Conservation (phyloP, 176 grass and related monocot species). For the Bromus sterilis region DNA sequence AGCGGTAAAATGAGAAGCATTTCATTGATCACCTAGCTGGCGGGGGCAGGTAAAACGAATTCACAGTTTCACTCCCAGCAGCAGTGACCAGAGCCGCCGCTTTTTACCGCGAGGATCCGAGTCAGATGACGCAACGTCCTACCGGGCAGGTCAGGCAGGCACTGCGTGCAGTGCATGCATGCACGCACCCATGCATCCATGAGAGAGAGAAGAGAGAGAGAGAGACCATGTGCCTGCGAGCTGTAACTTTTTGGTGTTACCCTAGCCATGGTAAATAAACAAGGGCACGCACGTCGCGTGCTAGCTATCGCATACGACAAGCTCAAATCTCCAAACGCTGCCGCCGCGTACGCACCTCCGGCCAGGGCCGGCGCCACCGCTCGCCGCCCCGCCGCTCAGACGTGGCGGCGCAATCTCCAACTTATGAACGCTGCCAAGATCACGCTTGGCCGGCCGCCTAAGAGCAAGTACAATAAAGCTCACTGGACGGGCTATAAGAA, state of each 20-base stretch:
- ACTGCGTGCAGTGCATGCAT: background rate
- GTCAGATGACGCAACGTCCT: conserved; percentile 21
- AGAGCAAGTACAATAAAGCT: too few species aligned
- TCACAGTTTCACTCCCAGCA: too few species aligned
- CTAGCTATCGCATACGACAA: background rate
- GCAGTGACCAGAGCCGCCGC: too few species aligned
- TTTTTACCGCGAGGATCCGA: background rate
- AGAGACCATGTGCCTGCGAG: background rate
- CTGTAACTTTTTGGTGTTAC: conserved; percentile 25
- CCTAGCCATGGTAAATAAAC: background rate
- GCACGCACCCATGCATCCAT: background rate
- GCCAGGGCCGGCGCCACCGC: background rate
- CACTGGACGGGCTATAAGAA: too few species aligned
- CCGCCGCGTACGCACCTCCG: background rate
- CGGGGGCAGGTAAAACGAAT: background rate
- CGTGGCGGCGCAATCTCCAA: background rate
- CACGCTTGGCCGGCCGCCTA: too few species aligned
- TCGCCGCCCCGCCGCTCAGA: background rate
- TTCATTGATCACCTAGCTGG: too few species aligned
- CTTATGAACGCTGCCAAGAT: too few species aligned
- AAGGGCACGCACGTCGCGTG: background rate
- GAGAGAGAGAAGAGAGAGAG: background rate
- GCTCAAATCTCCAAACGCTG: background rate
- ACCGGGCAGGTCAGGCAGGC: background rate
- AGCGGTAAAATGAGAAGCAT: too few species aligned